Percentiles rank a stretch among this genome's conserved stretches.
Conservation (phyloP, 768 basidiomycete genomes). For the Lactarius psammicola region DNA sequence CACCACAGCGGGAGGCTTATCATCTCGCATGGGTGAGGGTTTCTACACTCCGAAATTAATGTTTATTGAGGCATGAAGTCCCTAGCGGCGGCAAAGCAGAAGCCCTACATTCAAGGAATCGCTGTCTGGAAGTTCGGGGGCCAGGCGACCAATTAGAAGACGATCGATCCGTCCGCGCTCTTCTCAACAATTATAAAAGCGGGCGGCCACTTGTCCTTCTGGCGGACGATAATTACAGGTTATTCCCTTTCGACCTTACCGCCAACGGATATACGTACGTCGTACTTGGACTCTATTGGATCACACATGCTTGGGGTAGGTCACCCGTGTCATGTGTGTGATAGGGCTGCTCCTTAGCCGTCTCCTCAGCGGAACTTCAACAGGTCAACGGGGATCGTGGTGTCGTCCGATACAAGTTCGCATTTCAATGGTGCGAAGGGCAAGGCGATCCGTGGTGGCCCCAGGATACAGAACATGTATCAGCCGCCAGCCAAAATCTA, state of each 20-base stretch:
- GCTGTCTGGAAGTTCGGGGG: slow-evolving; percentile 40
- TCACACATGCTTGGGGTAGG: slow-evolving; percentile 69
- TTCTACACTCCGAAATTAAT: neutral
- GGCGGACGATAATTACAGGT: slow-evolving; percentile 68
- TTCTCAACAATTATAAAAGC: slow-evolving; percentile 56
- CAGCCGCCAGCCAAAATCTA: neutral
- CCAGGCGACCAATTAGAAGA: slow-evolving; percentile 67
- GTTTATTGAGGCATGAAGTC: slow-evolving; percentile 9
- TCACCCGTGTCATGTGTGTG: slow-evolving; percentile 10
- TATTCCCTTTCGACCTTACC: slow-evolving; percentile 69
- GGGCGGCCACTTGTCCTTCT: slow-evolving; percentile 64
- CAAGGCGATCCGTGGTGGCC: slow-evolving; percentile 63
- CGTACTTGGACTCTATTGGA: slow-evolving; percentile 69
- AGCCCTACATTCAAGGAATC: slow-evolving; percentile 46
- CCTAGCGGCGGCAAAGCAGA: slow-evolving; percentile 70
- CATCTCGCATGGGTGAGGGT: slow-evolving; percentile 76
- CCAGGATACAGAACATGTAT: neutral
- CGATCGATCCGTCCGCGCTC: slow-evolving; percentile 68
- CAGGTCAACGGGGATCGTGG: slow-evolving; percentile 45
- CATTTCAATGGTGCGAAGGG: slow-evolving; percentile 78
- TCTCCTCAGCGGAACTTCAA: slow-evolving; percentile 59
- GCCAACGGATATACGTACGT: slow-evolving; percentile 50
- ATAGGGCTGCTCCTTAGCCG: slow-evolving; percentile 1
- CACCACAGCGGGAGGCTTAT: slow-evolving; percentile 64
- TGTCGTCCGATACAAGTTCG: slow-evolving; percentile 80